Evolutionary conservation across 2,329 filamentous ascomycete species (phyloP).

Genomic region (Biscogniauxia marginata): DNA sequence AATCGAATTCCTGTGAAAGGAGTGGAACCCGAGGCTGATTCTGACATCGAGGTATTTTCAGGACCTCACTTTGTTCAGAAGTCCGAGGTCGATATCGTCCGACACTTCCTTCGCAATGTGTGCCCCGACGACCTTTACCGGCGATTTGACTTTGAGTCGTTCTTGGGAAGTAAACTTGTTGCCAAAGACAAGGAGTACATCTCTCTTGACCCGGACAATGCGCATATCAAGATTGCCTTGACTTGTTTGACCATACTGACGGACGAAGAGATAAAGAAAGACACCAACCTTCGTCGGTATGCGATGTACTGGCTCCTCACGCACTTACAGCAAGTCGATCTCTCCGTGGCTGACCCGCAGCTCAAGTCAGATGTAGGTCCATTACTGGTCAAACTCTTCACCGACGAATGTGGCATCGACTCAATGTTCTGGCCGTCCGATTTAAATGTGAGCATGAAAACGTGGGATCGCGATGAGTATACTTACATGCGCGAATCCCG

Average conservation of each 20-base stretch:
- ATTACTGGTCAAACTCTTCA: slow-evolving; percentile 30
- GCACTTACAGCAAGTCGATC: slow-evolving; percentile 28
- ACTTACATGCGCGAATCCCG: slow-evolving; percentile 18
- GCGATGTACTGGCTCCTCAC: slow-evolving; percentile 28
- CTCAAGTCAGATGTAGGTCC: slow-evolving; percentile 30
- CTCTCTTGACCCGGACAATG: slow-evolving; percentile 33
- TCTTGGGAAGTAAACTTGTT: slow-evolving; percentile 32
- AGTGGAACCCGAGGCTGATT: slow-evolving; percentile 4
- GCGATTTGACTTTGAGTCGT: slow-evolving; percentile 35
- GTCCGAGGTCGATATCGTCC: slow-evolving; percentile 32
- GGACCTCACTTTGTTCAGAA: slow-evolving; percentile 26
- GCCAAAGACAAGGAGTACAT: slow-evolving; percentile 31
- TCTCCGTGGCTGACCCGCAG: slow-evolving; percentile 27
- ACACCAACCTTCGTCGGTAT: slow-evolving; percentile 24
- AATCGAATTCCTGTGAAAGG: slow-evolving; percentile 24
- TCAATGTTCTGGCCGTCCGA: slow-evolving; percentile 31
- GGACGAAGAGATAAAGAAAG: slow-evolving; percentile 20
- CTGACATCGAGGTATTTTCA: neutral
- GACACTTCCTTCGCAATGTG: slow-evolving; percentile 33
- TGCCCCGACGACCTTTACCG: slow-evolving; percentile 33
- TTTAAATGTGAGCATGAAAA: slow-evolving; percentile 24
- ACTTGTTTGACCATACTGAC: slow-evolving; percentile 30
- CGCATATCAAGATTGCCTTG: slow-evolving; percentile 29
- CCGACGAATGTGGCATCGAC: slow-evolving; percentile 28
- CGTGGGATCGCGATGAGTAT: slow-evolving; percentile 27